A percentile compares a stretch with the other conserved stretches of the same genome.
phyloP scores from a whole-genome alignment of 2,329 filamentous ascomycete genomes.

The Colletotrichum musicola region DNA sequence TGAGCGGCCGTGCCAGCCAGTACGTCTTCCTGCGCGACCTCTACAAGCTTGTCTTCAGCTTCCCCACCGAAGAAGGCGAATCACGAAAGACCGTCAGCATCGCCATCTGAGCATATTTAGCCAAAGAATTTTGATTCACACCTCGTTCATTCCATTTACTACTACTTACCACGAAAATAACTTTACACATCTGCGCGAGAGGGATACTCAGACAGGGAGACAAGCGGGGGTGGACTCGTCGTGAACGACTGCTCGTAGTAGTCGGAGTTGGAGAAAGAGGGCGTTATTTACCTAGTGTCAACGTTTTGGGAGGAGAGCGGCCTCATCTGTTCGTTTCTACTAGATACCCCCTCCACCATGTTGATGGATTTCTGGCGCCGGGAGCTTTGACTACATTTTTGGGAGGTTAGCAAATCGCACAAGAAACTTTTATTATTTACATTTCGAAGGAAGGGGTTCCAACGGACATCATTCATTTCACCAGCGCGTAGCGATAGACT shows the following conservation, averaged over 20 bases:
- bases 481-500: constrained; percentile 5
- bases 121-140: not conserved
- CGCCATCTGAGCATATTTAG: constrained; percentile 55
- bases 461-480: constrained; percentile 31
- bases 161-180: constrained; percentile 3
- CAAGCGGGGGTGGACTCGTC: not conserved
- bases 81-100: constrained; percentile 75
- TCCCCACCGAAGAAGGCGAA: constrained; percentile 82
- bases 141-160: not conserved
- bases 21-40: constrained; percentile 86
- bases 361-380: constrained; percentile 37
- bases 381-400: constrained; percentile 3
- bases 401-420: constrained; percentile 28
- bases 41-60: constrained; percentile 87
- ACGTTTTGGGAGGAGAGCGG: constrained; percentile 23
- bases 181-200: not conserved
- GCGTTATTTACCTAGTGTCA: not conserved
- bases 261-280: constrained; percentile 3
- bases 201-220: constrained; percentile 5
- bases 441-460: not conserved
- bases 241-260: not conserved
- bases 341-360: constrained; percentile 41
- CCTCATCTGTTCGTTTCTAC: constrained; percentile 37
- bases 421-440: not conserved
- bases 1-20: constrained; percentile 76